Percentiles rank a stretch among this genome's conserved stretches.
Conservation (phyloP, 176 grass and related monocot species). For the Musa itinerans region DNA sequence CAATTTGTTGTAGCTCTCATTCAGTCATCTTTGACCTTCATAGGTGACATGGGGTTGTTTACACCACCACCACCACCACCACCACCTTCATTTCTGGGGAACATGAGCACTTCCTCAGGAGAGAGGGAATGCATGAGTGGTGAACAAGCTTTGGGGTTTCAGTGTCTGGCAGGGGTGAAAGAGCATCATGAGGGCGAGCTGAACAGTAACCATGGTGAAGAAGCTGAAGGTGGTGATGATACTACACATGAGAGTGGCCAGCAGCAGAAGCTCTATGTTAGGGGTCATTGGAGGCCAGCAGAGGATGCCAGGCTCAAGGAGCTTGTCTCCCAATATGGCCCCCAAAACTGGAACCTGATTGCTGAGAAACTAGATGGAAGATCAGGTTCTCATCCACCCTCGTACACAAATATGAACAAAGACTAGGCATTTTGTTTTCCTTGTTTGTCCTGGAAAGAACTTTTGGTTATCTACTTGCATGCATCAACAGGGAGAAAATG, state of each 20-base stretch:
- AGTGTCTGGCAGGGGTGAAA: neutral
- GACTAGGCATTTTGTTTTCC: neutral
- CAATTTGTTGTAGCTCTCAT: too few species aligned
- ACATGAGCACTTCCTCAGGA: too few species aligned
- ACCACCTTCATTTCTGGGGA: neutral
- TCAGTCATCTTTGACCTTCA: neutral
- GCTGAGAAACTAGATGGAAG: conserved; percentile 3
- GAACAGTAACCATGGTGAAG: neutral
- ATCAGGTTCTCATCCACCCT: neutral
- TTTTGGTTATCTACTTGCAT: too few species aligned
- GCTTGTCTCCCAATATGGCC: conserved; percentile 4
- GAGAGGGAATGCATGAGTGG: too few species aligned
- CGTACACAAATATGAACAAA: neutral
- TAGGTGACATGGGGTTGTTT: neutral
- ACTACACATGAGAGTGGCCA: neutral
- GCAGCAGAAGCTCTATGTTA: neutral
- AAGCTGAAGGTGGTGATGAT: neutral
- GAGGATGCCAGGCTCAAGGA: conserved; percentile 10
- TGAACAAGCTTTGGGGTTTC: too few species aligned
- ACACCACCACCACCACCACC: neutral
- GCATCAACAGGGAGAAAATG: too few species aligned
- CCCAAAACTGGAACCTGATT: conserved; percentile 4
- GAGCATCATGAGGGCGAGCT: neutral
- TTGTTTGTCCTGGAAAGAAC: too few species aligned
- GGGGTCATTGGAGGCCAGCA: conserved; percentile 4